These are phyloP conservation scores for Phoma sp. DNA, from an alignment of 2,329 filamentous ascomycete genomes.

Conservation along the genomic window DNA sequence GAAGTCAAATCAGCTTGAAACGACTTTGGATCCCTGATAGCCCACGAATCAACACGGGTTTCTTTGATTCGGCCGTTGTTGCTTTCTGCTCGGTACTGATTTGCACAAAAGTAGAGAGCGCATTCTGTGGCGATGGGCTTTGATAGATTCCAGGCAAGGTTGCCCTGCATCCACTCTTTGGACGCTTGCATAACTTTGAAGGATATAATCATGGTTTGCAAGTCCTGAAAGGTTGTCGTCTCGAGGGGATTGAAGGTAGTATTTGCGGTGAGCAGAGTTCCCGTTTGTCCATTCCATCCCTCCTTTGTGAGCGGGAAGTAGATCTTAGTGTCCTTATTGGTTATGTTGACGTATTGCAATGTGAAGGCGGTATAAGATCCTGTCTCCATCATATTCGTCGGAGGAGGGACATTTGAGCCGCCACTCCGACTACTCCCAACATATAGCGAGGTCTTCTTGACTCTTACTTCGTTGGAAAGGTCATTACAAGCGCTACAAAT, in stretches of 20 bases:
- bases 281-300: background rate
- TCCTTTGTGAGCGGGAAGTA: background rate
- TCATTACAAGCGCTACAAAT: conserved; percentile 17
- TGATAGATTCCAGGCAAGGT: conserved; percentile 7
- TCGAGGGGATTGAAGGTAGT: background rate
- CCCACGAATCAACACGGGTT: conserved; percentile 2
- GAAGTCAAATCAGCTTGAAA: background rate
- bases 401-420: background rate
- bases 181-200: conserved; percentile 7
- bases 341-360: background rate
- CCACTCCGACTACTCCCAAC: background rate
- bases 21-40: conserved; percentile 7
- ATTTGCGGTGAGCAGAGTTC: conserved; percentile 4
- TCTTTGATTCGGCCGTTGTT: conserved; percentile 4
- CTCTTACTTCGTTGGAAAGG: background rate
- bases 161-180: conserved; percentile 3
- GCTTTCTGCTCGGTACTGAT: conserved; percentile 11
- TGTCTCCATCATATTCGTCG: background rate
- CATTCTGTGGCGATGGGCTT: conserved; percentile 17
- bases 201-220: conserved; percentile 1
- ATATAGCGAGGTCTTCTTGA: background rate
- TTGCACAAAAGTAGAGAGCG: conserved; percentile 18
- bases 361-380: background rate
- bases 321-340: background rate
- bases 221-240: background rate